Evolutionary conservation across 306 rosid genomes (phyloP), one percentile per base, ranked within the genome.

Genomic region (Castanopsis chinensis): DNA sequence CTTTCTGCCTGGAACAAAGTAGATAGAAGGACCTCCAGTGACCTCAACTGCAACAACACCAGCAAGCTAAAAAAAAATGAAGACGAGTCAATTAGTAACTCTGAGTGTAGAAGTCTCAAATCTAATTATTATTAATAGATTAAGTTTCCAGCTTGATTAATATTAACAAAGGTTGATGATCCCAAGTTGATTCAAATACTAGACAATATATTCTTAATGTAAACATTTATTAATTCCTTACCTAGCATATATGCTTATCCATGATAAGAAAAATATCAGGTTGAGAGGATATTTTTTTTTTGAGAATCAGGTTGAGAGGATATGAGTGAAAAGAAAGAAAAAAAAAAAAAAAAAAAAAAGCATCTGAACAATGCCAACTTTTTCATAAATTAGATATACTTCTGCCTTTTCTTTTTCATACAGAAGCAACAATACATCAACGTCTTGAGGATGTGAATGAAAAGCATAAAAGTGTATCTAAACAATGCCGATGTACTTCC

Each of bases 11-110:
- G 98, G 90, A 79, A 88, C 72, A 84, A 93, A 90, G 49, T 88
- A 73, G 58, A 95, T 90, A 14, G 97, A 77, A 63, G 98, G 98
- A 75, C 99, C 98, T 35, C 99, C 97, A 10, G 96, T 93, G 73
- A 92, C 80, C 85, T 95, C 99, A 4, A 91, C 94, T 4, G 98
- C 97, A 32, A 95, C 94, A 84, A 95, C 82, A 67, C 99, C 98
- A 83, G 99, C 97, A 49, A 95, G 94, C 98, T 93, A 86, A 73
- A 81, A 89, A 77, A 74, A 41, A 25, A 51, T 30, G 1, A 15
- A 56, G 19, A 65, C 54, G 73, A 78, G 14, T 80, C 35, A 71
- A 74, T 55, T 60, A 10, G 20, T 73, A 72, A 76, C 53, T 72
- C 19, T 4, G 45, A 21, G 13, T 28, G 35, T 69, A 71, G 9